Conservation (phyloP, 805 yeast species). For the Starmerella scarabaei region DNA sequence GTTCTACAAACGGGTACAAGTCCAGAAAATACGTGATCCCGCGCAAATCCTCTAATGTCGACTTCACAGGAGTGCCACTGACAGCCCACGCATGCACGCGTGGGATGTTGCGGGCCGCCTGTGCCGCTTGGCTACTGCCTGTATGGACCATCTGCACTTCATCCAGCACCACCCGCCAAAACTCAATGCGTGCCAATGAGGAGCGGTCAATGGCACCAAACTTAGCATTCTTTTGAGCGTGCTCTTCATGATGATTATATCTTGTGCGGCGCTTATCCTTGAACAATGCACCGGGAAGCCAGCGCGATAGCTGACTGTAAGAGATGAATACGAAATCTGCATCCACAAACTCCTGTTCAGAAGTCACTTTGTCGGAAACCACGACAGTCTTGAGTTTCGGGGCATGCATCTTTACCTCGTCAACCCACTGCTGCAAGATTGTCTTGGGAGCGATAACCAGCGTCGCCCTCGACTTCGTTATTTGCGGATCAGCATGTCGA, state of each 20-base stretch:
- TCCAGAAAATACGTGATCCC: conserved; percentile 59
- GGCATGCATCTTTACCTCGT: conserved; percentile 50
- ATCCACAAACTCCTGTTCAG: conserved; percentile 43
- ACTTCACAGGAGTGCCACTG: conserved; percentile 83
- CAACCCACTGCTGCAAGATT: conserved; percentile 73
- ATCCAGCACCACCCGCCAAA: conserved; percentile 82
- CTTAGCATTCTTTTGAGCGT: conserved; percentile 17
- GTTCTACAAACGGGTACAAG: conserved; percentile 48
- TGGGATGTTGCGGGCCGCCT: conserved; percentile 66
- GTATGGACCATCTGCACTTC: conserved; percentile 89
- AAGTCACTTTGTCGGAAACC: conserved; percentile 22
- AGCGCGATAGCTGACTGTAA: conserved; percentile 55
- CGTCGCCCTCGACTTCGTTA: conserved; percentile 48
- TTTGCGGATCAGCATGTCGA: not conserved
- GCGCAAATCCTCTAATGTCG: conserved; percentile 50
- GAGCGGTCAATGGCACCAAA: conserved; percentile 30
- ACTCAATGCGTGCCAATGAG: conserved; percentile 68
- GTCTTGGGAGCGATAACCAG: conserved; percentile 78
- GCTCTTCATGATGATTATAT: not conserved
- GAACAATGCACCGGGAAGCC: conserved; percentile 66
- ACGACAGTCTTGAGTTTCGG: conserved; percentile 48
- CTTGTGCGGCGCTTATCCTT: conserved; percentile 39
- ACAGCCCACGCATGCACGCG: conserved; percentile 93
- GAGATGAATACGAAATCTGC: conserved; percentile 75
- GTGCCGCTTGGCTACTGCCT: conserved; percentile 62